Conservation (phyloP, 2,329 filamentous ascomycete genomes). For the Talaromyces sp. region DNA sequence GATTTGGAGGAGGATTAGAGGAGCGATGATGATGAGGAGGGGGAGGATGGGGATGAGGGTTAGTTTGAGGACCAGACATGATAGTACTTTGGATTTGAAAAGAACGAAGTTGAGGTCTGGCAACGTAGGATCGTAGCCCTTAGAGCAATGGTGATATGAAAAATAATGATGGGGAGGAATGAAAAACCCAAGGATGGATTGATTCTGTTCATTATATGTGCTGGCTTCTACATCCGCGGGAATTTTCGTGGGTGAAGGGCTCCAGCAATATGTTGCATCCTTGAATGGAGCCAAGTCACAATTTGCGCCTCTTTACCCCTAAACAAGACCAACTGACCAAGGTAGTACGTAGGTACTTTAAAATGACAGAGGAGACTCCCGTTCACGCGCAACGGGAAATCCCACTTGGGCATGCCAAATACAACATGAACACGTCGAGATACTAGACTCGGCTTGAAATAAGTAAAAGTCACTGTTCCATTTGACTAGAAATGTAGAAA, state of each 20-base stretch:
- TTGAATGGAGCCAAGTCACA: neutral
- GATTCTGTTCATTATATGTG: neutral
- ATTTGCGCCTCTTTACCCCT: neutral
- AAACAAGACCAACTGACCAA: neutral
- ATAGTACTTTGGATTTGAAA: neutral
- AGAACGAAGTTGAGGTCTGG: neutral
- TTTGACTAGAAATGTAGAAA: slow-evolving; percentile 4
- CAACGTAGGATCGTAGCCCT: neutral
- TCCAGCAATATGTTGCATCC: neutral
- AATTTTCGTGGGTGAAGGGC: neutral
- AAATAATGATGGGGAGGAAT: neutral
- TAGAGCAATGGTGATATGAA: neutral
- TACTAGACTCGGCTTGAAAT: neutral
- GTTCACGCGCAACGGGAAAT: neutral
- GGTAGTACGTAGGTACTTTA: neutral
- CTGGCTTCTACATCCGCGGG: neutral
- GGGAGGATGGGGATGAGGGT: neutral
- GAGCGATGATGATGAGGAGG: neutral
- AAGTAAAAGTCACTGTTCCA: neutral
- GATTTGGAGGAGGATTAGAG: neutral
- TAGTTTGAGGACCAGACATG: neutral
- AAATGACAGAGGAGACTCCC: neutral
- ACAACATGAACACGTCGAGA: neutral
- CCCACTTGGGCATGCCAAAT: neutral
- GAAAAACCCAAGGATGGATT: neutral